Conservation (phyloP, 768 basidiomycete species). For the Tylopilus subfusipes region DNA sequence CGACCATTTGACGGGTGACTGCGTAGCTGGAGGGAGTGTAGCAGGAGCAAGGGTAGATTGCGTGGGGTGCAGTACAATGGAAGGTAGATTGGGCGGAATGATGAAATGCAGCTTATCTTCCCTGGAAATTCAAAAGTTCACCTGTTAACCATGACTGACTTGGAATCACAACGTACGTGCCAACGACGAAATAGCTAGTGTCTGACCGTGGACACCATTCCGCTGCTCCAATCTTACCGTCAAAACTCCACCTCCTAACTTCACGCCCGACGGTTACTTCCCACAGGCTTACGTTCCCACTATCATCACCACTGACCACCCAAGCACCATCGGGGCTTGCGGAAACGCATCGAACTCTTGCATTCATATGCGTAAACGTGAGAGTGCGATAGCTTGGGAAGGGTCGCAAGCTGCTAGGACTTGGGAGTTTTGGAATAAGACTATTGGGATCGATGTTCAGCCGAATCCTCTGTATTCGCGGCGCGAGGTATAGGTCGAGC, state of each 20-base stretch:
- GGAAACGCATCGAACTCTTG: slow-evolving; percentile 69
- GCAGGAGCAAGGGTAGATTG: slow-evolving; percentile 60
- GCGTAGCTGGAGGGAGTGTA: slow-evolving; percentile 55
- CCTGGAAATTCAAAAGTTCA: slow-evolving; percentile 38
- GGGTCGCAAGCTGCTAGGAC: slow-evolving; percentile 84
- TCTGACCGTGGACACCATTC: slow-evolving; percentile 94
- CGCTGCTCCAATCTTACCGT: slow-evolving; percentile 72
- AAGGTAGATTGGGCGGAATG: slow-evolving; percentile 74
- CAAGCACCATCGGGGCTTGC: slow-evolving; percentile 88
- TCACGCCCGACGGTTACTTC: slow-evolving; percentile 88
- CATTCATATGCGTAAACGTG: slow-evolving; percentile 60
- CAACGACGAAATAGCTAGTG: slow-evolving; percentile 73
- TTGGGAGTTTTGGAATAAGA: slow-evolving; percentile 91
- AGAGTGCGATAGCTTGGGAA: slow-evolving; percentile 89
- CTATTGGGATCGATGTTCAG: slow-evolving; percentile 90
- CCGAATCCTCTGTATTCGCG: slow-evolving; percentile 80
- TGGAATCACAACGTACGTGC: slow-evolving; percentile 54
- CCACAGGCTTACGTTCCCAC: slow-evolving; percentile 84
- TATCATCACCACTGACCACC: slow-evolving; percentile 90
- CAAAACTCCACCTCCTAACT: slow-evolving; percentile 82
- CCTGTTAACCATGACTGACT: slow-evolving; percentile 3
- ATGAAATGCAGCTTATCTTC: slow-evolving; percentile 79
- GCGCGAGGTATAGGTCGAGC: slow-evolving; percentile 94
- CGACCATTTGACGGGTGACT: slow-evolving; percentile 71
- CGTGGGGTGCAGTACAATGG: slow-evolving; percentile 53